Evolutionary conservation across 495 filamentous ascomycete species (phyloP), one percentile per base, ranked within the genome.

Genomic region (Trichoderma gamsii): DNA sequence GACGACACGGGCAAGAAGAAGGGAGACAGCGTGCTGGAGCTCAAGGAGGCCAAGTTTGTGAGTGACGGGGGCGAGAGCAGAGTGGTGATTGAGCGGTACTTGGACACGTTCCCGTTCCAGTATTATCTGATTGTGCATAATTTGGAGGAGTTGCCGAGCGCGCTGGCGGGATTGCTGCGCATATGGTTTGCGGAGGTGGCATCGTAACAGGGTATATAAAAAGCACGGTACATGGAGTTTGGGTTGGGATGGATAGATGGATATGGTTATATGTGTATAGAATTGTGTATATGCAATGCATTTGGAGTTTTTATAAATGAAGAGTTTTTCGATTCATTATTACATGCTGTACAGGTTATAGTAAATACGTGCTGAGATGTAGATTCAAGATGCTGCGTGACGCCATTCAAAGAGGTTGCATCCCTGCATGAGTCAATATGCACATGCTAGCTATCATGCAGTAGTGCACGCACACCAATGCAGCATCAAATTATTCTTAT

Each of bases 81-180:
- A 75, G 78, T 96, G 69, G 89, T 86, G 70, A 92, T 92, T 76
- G 88, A 91, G 79, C 86, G 89, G 68, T 99, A 99, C 76, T 83
- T 99, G 63, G 96, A 99, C 75, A 87, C 86, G 23, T 99, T 99
- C 78, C 95, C 96, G 13, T 99, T 99, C 76, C 86, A 87, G 73
- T 98, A 97, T 79, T 99, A 97, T 74, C 78, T 98, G 56, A 90
- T 99, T 73, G 94, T 98, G 67, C 87, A 92, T 67, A 88, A 98
- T 81, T 88, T 98, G 56, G 87, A 87, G 72, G 93, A 97, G 78
- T 81, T 99, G 70, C 96, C 96, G 27, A 88, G 88, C 25, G 91
- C 97, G 66, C 77, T 98, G 79, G 92, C 92, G 25, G 89, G 87
- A 69, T 86, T 96, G 69, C 83, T 99, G 79, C 91, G 93, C 77